These are phyloP conservation scores for Leptographium lundbergii DNA, from an alignment of 2,329 filamentous ascomycete species.

Conservation along the genomic window DNA sequence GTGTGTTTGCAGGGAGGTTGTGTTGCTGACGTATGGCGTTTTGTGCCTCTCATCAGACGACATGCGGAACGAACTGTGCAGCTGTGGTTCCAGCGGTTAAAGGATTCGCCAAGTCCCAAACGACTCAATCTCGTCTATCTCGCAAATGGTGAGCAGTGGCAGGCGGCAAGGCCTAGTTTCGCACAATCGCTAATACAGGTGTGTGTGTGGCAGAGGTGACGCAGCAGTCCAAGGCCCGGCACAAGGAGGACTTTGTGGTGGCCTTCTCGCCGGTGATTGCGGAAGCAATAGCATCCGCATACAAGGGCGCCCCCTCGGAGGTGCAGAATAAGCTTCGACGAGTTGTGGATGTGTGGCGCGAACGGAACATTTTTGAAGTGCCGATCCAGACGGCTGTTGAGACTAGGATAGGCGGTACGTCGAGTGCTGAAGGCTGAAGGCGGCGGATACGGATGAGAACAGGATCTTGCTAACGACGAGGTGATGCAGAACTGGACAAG, in stretches of 20 bases:
- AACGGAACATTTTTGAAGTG: constrained; percentile 70
- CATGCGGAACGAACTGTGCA: constrained; percentile 86
- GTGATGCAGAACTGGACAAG: constrained; percentile 46
- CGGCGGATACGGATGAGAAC: background rate
- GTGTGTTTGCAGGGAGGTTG: background rate
- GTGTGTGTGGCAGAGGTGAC: constrained; percentile 57
- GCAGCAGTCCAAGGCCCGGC: constrained; percentile 86
- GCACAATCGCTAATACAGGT: background rate
- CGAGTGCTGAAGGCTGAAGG: background rate
- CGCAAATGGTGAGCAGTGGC: constrained; percentile 58
- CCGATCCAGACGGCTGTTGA: constrained; percentile 75
- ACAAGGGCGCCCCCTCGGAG: constrained; percentile 76
- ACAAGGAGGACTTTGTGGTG: constrained; percentile 82
- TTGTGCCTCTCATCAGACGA: constrained; percentile 42
- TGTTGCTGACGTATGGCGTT: background rate
- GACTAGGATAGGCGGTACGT: constrained; percentile 60
- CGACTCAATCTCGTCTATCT: constrained; percentile 87
- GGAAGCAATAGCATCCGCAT: constrained; percentile 80
- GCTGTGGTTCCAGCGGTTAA: constrained; percentile 81
- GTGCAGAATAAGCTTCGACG: constrained; percentile 78
- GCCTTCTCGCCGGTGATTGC: constrained; percentile 88
- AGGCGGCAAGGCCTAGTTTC: background rate
- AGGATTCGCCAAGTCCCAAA: constrained; percentile 76
- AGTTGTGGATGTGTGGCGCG: constrained; percentile 89
- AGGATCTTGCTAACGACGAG: background rate